These are phyloP conservation scores for Citrus unshiu DNA, from an alignment of 345 rosid genomes.

Conservation along the genomic window DNA sequence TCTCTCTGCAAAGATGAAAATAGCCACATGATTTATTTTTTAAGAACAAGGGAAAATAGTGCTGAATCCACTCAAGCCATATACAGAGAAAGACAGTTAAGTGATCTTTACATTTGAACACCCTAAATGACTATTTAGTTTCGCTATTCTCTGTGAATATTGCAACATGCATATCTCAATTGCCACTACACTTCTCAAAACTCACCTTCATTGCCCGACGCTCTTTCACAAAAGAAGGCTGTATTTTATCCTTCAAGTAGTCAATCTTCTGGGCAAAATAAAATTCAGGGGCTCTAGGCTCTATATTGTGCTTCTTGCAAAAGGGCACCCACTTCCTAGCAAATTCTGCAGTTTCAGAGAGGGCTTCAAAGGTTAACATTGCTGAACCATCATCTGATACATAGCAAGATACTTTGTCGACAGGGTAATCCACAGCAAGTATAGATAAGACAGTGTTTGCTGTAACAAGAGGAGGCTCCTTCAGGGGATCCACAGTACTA, in stretches of 20 bases:
- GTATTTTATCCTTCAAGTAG: constrained; percentile 96
- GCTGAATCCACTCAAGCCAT: neutral
- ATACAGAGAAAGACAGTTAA: neutral
- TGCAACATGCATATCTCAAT: neutral
- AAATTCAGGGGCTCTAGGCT: constrained; percentile 99
- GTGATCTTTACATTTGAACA: neutral
- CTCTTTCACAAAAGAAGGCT: constrained; percentile 98
- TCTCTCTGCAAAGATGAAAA: constrained; percentile 60
- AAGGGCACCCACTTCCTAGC: constrained; percentile 99
- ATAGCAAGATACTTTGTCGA: constrained; percentile 97
- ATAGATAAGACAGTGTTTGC: constrained; percentile 98
- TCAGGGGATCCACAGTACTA: constrained; percentile 99
- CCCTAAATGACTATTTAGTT: neutral
- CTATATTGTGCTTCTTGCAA: constrained; percentile 96
- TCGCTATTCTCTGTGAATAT: neutral
- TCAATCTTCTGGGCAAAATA: constrained; percentile 99
- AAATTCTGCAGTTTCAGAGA: constrained; percentile 98
- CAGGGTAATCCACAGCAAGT: constrained; percentile 97
- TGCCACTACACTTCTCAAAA: constrained; percentile 6
- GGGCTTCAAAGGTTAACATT: constrained; percentile 96
- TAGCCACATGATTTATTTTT: neutral
- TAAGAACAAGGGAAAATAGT: neutral
- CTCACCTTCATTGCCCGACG: constrained; percentile 96
- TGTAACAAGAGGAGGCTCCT: constrained; percentile 96
- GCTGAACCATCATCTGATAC: constrained; percentile 99